Conservation (phyloP, 2,329 filamentous ascomycete species). For the Alternaria longipes region DNA sequence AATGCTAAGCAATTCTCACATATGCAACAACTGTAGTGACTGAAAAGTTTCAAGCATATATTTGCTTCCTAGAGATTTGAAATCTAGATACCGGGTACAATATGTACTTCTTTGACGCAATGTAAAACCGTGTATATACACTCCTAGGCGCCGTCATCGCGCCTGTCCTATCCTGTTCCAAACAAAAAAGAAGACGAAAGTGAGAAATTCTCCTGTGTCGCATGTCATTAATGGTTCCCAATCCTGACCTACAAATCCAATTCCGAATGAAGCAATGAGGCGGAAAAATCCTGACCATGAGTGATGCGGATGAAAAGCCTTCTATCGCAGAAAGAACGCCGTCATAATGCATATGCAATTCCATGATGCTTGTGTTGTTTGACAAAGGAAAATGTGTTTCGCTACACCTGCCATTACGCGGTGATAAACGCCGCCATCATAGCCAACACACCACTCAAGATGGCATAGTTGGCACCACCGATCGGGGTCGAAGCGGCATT, state of each 20-base stretch:
- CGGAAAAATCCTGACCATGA: background rate
- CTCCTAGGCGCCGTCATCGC: slow-evolving; percentile 1
- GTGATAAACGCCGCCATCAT: slow-evolving; percentile 16
- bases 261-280: background rate
- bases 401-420: slow-evolving; percentile 8
- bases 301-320: background rate
- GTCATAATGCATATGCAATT: slow-evolving; percentile 22
- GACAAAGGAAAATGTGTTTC: slow-evolving; percentile 4
- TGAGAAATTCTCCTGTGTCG: background rate
- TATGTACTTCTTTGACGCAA: background rate
- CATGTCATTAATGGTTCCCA: background rate
- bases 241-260: background rate
- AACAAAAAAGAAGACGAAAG: background rate
- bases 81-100: background rate
- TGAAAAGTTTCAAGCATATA: background rate
- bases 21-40: background rate
- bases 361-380: slow-evolving; percentile 10
- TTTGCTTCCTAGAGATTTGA: background rate
- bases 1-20: background rate
- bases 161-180: background rate
- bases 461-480: slow-evolving; percentile 20
- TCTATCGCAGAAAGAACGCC: slow-evolving; percentile 12
- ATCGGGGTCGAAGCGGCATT: slow-evolving; percentile 28
- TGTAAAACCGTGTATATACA: slow-evolving; percentile 6
- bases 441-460: slow-evolving; percentile 20